A percentile compares a stretch with the other conserved stretches of the same genome.
phyloP scores from a whole-genome alignment of 306 rosid species.

The Erythrophleum fordii region DNA sequence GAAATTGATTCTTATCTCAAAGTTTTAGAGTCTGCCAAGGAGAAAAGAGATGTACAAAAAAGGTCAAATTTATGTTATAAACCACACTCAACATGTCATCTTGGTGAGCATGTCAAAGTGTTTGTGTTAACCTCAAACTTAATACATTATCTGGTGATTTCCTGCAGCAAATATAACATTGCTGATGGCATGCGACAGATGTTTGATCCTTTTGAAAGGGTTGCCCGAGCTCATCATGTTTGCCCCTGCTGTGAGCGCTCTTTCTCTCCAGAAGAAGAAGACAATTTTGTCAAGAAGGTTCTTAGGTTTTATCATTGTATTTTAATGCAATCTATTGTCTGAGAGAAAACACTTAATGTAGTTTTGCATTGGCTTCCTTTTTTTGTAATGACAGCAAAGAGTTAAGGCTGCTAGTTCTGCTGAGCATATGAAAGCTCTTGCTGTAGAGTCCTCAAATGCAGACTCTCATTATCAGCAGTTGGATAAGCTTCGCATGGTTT shows the following conservation, averaged over 20 bases:
- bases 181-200: slow-evolving; percentile 94
- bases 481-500: slow-evolving; percentile 84
- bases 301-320: slow-evolving; percentile 35
- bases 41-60: slow-evolving; percentile 75
- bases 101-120: slow-evolving; percentile 30
- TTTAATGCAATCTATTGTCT: slow-evolving; percentile 25
- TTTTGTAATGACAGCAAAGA: slow-evolving; percentile 74
- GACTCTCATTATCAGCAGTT: slow-evolving; percentile 87
- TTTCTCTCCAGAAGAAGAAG: slow-evolving; percentile 90
- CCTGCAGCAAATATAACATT: slow-evolving; percentile 81
- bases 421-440: slow-evolving; percentile 80
- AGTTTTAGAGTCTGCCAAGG: slow-evolving; percentile 76
- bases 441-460: slow-evolving; percentile 66
- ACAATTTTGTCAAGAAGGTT: slow-evolving; percentile 94
- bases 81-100: slow-evolving; percentile 29
- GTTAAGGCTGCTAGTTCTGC: slow-evolving; percentile 81
- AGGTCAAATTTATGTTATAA: slow-evolving; percentile 56
- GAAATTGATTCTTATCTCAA: slow-evolving; percentile 68
- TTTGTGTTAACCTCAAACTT: slow-evolving; percentile 34
- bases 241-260: slow-evolving; percentile 98
- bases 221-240: slow-evolving; percentile 86
- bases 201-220: slow-evolving; percentile 96
- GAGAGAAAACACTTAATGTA: slow-evolving; percentile 19
- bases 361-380: slow-evolving; percentile 39
- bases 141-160: slow-evolving; percentile 43